These are phyloP conservation scores for Clarireedia homoeocarpa DNA, from an alignment of 2,329 filamentous ascomycete species.

Conservation along the genomic window DNA sequence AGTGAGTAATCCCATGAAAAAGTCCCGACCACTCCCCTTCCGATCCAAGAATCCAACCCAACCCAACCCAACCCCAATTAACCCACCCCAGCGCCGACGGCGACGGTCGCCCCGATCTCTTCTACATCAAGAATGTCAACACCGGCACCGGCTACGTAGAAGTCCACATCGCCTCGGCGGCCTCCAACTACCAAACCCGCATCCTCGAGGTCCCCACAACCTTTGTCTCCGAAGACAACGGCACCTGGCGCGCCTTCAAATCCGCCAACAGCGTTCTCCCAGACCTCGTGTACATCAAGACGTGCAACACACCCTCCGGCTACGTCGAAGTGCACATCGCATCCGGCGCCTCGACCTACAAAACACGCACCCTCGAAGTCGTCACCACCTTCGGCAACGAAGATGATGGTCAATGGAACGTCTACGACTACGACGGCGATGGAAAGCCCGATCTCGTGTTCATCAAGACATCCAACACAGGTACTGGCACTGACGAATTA, in stretches of 20 bases:
- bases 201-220: constrained; percentile 1
- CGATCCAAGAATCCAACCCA: background rate
- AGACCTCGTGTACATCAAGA: constrained; percentile 3
- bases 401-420: constrained; percentile 7
- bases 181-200: constrained; percentile 1
- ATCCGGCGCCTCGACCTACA: background rate
- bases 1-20: background rate
- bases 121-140: constrained; percentile 2
- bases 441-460: constrained; percentile 6
- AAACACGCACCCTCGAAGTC: constrained; percentile 1
- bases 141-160: constrained; percentile 5
- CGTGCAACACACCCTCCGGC: background rate
- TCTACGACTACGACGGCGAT: constrained; percentile 7
- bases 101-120: constrained; percentile 1
- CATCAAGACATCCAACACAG: constrained; percentile 7
- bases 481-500: background rate
- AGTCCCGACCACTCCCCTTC: background rate
- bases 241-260: background rate
- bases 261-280: background rate
- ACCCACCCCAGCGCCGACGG: background rate
- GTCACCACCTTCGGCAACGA: constrained; percentile 4
- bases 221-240: constrained; percentile 1
- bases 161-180: constrained; percentile 3
- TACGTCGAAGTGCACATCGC: constrained; percentile 4
- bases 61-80: background rate